phyloP scores from a whole-genome alignment of 495 filamentous ascomycete species.

The Aspergillus steynii region DNA sequence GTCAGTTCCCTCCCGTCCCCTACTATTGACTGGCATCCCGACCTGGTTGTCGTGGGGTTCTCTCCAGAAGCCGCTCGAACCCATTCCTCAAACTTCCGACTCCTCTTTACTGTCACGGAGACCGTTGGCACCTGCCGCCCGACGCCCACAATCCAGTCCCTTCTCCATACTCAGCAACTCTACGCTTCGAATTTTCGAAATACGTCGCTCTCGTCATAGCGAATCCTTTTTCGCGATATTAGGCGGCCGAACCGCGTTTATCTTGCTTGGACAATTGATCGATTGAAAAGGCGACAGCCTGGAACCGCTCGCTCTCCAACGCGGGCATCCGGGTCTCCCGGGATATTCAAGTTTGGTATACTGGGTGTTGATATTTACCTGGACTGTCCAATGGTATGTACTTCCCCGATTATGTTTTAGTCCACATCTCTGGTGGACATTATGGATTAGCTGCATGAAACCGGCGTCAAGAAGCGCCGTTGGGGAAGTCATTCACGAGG shows the following conservation, averaged over 20 bases:
- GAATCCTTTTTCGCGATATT: background rate
- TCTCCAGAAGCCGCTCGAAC: background rate
- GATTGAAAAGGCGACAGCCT: background rate
- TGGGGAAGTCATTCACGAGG: background rate
- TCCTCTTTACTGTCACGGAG: background rate
- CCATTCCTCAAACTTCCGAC: background rate
- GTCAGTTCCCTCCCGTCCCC: background rate
- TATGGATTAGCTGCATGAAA: background rate
- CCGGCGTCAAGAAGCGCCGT: background rate
- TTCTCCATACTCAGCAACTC: background rate
- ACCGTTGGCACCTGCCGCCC: background rate
- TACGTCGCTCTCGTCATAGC: background rate
- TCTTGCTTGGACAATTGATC: background rate
- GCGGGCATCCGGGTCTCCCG: background rate
- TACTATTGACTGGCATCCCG: constrained; percentile 1
- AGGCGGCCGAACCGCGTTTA: background rate
- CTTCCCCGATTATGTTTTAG: background rate
- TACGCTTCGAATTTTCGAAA: background rate
- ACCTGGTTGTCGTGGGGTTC: constrained; percentile 12
- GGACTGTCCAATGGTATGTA: constrained; percentile 26
- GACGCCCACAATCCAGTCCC: background rate
- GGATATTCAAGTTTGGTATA: background rate
- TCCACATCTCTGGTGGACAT: background rate
- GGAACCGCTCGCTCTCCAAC: background rate
- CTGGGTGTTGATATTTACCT: constrained; percentile 7